Evolutionary conservation across 2,329 filamentous ascomycete species (phyloP), one percentile per base, ranked within the genome.

Genomic region (Monosporascus sp.): DNA sequence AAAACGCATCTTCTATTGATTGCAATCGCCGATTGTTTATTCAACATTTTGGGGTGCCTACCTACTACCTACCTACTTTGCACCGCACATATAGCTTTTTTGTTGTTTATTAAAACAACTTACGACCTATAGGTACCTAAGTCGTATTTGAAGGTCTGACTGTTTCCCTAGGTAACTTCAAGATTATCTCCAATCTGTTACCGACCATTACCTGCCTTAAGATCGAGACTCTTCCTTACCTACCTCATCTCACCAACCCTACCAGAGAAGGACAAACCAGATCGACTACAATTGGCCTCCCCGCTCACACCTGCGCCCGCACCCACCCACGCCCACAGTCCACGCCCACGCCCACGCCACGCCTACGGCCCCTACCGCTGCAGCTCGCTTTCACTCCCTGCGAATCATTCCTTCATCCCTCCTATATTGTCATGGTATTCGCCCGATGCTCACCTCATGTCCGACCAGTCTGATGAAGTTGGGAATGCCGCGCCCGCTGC

Each of bases 401-500:
- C 59, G 58, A 61, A 62, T 62, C 56, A 58, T 57, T 55, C 53
- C 46, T 58, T 53, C 54, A 57, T 56, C 52, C 51, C 49, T 57
- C 53, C 53, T 57, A 59, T 57, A 62, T 49, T 61, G 57, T 58
- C 60, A 62, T 60, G 60, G 57, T 60, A 60, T 62, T 64, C 59
- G 72, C 74, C 76, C 75, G 70, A 82, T 82, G 79, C 77, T 72
- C 70, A 71, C 73, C 78, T 76, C 79, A 82, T 82, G 79, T 82
- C 78, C 72, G 77, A 69, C 67, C 71, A 73, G 72, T 70, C 71
- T 68, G 68, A 67, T 68, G 68, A 72, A 67, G 69, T 70, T 71
- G 76, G 79, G 78, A 77, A 80, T 81, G 77, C 76, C 77, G 75
- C 78, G 78, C 55, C 60, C 61, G 66, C 74, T 68, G 71, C 69